Percentiles rank a stretch among this genome's conserved stretches.
Conservation (phyloP, 768 basidiomycete species). For the Tylopilus cervinicoccineus region DNA sequence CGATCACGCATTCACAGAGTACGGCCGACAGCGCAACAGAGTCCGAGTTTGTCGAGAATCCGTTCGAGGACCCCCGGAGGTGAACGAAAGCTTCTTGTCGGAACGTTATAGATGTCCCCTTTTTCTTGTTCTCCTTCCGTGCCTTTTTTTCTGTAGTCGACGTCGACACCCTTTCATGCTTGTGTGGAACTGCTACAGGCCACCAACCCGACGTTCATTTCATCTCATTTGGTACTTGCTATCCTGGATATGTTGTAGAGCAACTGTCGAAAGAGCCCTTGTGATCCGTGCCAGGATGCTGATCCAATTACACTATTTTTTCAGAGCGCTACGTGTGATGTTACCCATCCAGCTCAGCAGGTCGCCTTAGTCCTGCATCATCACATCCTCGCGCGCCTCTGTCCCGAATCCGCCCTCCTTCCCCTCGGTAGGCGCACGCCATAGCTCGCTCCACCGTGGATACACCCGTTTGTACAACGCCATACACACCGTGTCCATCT, state of each 20-base stretch:
- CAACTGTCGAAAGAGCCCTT: not conserved
- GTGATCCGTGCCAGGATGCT: not conserved
- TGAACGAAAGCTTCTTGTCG: not conserved
- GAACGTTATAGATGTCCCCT: too few species aligned
- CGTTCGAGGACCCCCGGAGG: conserved; percentile 57
- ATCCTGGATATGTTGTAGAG: not conserved
- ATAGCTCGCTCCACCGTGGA: conserved; percentile 76
- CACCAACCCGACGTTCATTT: not conserved
- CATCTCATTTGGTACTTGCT: not conserved
- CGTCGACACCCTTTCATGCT: too few species aligned
- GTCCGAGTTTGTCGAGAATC: conserved; percentile 72
- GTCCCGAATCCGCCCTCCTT: not conserved
- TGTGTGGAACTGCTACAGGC: too few species aligned
- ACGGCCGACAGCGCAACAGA: conserved; percentile 32
- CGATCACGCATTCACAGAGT: conserved; percentile 9
- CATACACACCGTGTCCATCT: conserved; percentile 98
- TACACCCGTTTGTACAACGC: conserved; percentile 92
- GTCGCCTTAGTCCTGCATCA: conserved; percentile 22
- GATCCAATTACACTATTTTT: not conserved
- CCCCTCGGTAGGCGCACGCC: conserved; percentile 28
- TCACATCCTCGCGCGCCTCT: conserved; percentile 17
- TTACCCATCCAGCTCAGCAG: too few species aligned
- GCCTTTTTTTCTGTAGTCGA: not conserved
- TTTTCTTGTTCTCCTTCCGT: not conserved
- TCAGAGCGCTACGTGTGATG: too few species aligned